Conservation (phyloP, 805 yeast genomes). For the Wickerhamiella shivajii region DNA sequence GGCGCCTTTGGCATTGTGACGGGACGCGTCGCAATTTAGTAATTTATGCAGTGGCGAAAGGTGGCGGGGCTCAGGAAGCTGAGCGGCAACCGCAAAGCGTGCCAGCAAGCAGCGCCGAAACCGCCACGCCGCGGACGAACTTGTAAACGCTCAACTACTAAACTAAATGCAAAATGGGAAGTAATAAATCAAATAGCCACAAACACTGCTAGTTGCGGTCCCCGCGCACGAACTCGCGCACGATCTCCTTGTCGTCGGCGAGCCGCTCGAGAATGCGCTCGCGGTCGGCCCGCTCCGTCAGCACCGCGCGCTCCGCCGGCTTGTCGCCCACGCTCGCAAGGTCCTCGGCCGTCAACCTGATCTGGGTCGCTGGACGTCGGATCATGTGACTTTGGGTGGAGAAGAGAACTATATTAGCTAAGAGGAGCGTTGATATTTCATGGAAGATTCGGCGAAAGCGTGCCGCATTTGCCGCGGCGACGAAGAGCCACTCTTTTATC, state of each 20-base stretch:
- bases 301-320: conserved; percentile 9
- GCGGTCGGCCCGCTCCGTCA: conserved; percentile 4
- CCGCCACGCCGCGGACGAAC: too few species aligned
- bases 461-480: conserved; percentile 95
- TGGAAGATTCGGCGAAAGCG: conserved; percentile 30
- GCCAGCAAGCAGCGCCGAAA: too few species aligned
- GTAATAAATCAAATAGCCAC: too few species aligned
- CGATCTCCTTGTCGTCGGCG: conserved; percentile 11
- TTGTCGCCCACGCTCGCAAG: conserved; percentile 19
- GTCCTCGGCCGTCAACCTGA: conserved; percentile 49
- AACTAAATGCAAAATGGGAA: too few species aligned
- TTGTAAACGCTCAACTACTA: too few species aligned
- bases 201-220: too few species aligned
- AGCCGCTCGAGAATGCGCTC: conserved; percentile 2
- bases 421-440: neutral
- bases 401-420: neutral
- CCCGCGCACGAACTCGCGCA: too few species aligned
- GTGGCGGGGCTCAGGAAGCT: too few species aligned
- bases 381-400: conserved; percentile 29
- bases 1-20: too few species aligned
- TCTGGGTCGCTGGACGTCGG: conserved; percentile 50
- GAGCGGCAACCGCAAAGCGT: too few species aligned
- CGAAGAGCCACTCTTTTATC: conserved; percentile 78
- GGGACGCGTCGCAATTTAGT: too few species aligned
- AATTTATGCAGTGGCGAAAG: too few species aligned